phyloP scores from a whole-genome alignment of 345 rosid genomes.

The Hevea brasiliensis region DNA sequence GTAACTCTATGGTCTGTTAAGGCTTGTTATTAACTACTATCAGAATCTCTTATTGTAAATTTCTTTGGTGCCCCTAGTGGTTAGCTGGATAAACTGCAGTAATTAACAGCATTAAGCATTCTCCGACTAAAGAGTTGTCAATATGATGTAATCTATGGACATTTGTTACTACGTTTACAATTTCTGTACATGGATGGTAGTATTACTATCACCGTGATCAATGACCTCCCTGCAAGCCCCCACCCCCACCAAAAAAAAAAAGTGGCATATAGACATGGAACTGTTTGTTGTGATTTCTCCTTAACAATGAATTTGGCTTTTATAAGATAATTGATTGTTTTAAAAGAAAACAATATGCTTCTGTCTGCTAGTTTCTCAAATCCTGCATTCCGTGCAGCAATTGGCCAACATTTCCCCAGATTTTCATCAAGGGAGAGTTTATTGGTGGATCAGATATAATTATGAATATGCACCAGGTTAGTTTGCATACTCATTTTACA shows the following conservation, averaged over 20 bases:
- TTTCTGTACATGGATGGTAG: not conserved
- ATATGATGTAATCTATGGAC: too few species aligned
- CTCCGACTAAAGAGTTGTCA: too few species aligned
- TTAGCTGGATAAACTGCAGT: too few species aligned
- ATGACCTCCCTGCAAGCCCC: not conserved
- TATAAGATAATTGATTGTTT: not conserved
- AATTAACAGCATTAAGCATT: too few species aligned
- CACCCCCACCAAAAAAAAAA: too few species aligned
- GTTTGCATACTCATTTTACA: not conserved
- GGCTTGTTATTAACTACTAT: too few species aligned
- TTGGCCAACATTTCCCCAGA: constrained; percentile 98
- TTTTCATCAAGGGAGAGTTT: constrained; percentile 92
- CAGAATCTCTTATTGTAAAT: too few species aligned
- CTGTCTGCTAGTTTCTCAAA: not conserved
- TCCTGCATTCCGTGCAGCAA: constrained; percentile 45
- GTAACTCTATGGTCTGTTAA: not conserved
- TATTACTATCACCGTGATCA: not conserved
- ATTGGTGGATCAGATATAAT: constrained; percentile 94
- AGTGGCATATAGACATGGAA: not conserved
- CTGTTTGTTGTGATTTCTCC: not conserved
- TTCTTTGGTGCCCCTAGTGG: too few species aligned
- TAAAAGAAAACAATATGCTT: not conserved
- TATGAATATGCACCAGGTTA: constrained; percentile 89
- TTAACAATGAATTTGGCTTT: not conserved
- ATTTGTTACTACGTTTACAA: too few species aligned